Evolutionary conservation across 2,329 filamentous ascomycete genomes (phyloP).

Genomic region (Fusarium tupiense): DNA sequence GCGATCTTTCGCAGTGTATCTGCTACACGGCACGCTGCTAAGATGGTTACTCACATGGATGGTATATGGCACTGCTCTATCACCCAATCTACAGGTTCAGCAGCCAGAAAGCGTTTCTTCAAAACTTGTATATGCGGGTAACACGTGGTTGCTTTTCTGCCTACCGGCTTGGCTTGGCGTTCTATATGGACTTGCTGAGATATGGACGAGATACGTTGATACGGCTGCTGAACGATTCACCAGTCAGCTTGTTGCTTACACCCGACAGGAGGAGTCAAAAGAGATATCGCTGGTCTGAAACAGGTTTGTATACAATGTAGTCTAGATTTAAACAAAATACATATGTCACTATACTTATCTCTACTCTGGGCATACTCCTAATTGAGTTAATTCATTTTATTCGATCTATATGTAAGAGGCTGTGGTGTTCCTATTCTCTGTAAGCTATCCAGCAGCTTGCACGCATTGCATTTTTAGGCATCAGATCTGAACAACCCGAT

Average conservation of each 20-base stretch:
- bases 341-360: not conserved
- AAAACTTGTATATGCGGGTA: not conserved
- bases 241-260: not conserved
- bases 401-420: not conserved
- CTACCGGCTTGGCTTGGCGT: not conserved
- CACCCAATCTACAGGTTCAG: not conserved
- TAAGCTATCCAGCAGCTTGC: no score
- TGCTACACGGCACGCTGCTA: not conserved
- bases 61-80: not conserved
- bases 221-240: not conserved
- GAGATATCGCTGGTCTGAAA: not conserved
- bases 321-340: not conserved
- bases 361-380: accelerated
- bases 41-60: not conserved
- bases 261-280: not conserved
- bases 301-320: no score
- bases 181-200: not conserved
- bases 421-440: not conserved
- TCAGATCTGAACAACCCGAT: not conserved
- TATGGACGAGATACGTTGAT: not conserved
- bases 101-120: not conserved
- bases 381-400: not conserved
- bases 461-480: not conserved
- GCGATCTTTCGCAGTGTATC: not conserved
- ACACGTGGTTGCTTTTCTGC: not conserved